Percentiles rank a stretch among this genome's conserved stretches.
Conservation (phyloP, 352 stramenopile genomes). For the Globisporangium spinosum region DNA sequence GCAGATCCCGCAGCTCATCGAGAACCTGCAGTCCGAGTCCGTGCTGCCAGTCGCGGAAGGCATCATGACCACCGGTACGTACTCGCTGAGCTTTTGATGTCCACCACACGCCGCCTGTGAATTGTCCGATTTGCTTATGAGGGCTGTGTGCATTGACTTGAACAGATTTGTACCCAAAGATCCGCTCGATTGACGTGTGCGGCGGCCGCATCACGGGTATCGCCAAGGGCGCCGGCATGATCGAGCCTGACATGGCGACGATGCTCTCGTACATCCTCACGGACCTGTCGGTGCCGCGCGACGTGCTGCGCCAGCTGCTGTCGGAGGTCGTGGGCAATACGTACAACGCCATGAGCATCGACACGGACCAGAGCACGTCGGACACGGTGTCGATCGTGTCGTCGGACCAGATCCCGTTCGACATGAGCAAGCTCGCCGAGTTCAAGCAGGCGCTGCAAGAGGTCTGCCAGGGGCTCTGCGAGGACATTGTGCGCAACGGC, state of each 20-base stretch:
- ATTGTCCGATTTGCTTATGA: neutral
- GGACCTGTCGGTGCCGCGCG: slow-evolving; percentile 76
- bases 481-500: slow-evolving; percentile 98
- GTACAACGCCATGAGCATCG: slow-evolving; percentile 94
- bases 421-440: slow-evolving; percentile 67
- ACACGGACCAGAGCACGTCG: slow-evolving; percentile 97
- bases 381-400: slow-evolving; percentile 96
- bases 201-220: slow-evolving; percentile 94
- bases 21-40: slow-evolving; percentile 91
- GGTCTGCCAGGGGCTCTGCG: slow-evolving; percentile 91
- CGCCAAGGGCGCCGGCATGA: slow-evolving; percentile 98
- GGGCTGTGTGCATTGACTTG: neutral
- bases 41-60: slow-evolving; percentile 91
- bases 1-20: slow-evolving; percentile 68
- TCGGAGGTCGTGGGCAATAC: slow-evolving; percentile 79
- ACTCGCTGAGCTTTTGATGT: neutral
- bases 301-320: slow-evolving; percentile 76
- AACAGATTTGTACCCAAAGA: slow-evolving; percentile 87
- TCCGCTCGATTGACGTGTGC: slow-evolving; percentile 77
- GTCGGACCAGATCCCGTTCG: slow-evolving; percentile 90
- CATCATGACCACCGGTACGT: slow-evolving; percentile 95
- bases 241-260: slow-evolving; percentile 96
- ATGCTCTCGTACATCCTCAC: slow-evolving; percentile 91
- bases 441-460: slow-evolving; percentile 91
- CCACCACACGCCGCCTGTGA: neutral